phyloP scores from a whole-genome alignment of 208 protist species.

The Tritrichomonas foetus region DNA sequence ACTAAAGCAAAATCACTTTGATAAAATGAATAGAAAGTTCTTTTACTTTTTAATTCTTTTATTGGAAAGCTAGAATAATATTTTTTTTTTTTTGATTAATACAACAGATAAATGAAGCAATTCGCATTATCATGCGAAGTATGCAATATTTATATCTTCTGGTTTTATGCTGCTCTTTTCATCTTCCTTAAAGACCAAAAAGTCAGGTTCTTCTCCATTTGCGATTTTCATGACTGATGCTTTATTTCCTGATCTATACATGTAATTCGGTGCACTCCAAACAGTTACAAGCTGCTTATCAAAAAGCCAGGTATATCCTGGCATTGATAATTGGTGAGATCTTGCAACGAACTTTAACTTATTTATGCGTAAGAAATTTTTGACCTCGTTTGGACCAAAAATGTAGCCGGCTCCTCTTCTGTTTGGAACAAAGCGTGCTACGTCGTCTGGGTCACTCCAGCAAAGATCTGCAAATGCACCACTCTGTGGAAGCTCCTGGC shows the following conservation, averaged over 20 bases:
- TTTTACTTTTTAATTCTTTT: too few relatives aligned
- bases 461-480: slow-evolving; percentile 76
- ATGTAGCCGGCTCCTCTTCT: slow-evolving; percentile 76
- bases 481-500: slow-evolving; percentile 75
- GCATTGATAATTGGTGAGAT: slow-evolving; percentile 76
- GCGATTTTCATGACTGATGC: not conserved
- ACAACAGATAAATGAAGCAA: too few relatives aligned
- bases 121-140: too few relatives aligned
- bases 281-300: slow-evolving; percentile 71
- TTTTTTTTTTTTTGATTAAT: too few relatives aligned
- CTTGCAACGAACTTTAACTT: slow-evolving; percentile 69
- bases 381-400: slow-evolving; percentile 65
- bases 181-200: too few relatives aligned
- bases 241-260: slow-evolving; percentile 30
- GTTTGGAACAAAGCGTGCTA: slow-evolving; percentile 69
- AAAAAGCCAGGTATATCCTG: slow-evolving; percentile 79
- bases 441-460: slow-evolving; percentile 76
- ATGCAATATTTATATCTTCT: too few relatives aligned
- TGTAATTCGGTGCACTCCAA: slow-evolving; percentile 77
- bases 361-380: slow-evolving; percentile 69
- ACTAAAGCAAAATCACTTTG: too few relatives aligned
- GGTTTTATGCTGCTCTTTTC: too few relatives aligned
- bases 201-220: not conserved
- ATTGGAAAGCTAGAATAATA: too few relatives aligned
- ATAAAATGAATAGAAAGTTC: too few relatives aligned